Evolutionary conservation across 169 alveolate genomes (phyloP).

Genomic region (Plasmodium coatneyi): DNA sequence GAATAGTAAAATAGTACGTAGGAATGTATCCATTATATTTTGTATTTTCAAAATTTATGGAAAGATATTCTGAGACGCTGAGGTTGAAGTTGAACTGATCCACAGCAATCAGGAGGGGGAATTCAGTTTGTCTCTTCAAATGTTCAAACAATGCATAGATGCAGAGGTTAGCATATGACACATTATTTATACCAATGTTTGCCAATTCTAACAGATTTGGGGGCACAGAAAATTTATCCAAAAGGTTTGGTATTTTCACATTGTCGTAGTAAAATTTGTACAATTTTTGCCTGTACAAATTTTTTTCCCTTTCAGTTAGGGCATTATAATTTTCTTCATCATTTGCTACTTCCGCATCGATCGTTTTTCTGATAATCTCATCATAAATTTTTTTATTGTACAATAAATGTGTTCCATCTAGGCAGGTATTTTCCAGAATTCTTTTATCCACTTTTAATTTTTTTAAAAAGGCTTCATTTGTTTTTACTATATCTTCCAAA

Average conservation of each 20-base stretch:
- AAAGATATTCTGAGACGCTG: conserved; percentile 84
- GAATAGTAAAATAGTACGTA: conserved; percentile 84
- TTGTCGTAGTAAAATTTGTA: conserved; percentile 34
- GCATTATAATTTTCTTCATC: conserved; percentile 74
- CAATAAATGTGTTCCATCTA: conserved; percentile 83
- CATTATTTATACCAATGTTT: conserved; percentile 80
- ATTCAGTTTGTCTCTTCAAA: conserved; percentile 82
- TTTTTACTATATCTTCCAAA: conserved; percentile 78
- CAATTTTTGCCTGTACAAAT: conserved; percentile 42
- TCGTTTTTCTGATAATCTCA: conserved; percentile 78
- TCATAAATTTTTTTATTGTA: conserved; percentile 82
- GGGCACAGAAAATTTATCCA: conserved; percentile 81
- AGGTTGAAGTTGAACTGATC: conserved; percentile 72
- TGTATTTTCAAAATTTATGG: conserved; percentile 84
- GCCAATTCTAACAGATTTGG: conserved; percentile 80
- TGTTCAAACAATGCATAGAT: conserved; percentile 83
- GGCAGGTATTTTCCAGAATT: conserved; percentile 75
- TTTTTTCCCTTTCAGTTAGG: conserved; percentile 67
- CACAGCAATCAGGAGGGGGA: conserved; percentile 78
- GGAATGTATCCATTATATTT: conserved; percentile 87
- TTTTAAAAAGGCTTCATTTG: conserved; percentile 74
- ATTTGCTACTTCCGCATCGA: conserved; percentile 79
- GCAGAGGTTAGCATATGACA: conserved; percentile 83
- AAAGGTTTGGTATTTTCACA: conserved; percentile 46
- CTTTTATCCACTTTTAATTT: conserved; percentile 57